Evolutionary conservation across 2,329 filamentous ascomycete species (phyloP).

Genomic region (Biscogniauxia sp.): DNA sequence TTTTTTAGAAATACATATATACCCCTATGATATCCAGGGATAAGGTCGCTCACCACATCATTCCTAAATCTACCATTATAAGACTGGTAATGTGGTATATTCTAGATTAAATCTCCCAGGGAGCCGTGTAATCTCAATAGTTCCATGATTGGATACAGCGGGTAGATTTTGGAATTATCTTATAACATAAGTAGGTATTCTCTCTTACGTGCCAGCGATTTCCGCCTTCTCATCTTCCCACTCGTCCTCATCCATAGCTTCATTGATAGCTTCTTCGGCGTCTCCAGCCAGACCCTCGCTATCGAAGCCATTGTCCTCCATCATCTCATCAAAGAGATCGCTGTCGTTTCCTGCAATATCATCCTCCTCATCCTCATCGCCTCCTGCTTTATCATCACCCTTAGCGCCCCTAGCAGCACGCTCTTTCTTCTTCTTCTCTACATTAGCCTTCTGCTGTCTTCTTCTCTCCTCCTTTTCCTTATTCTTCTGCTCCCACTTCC

Average conservation of each 20-base stretch:
- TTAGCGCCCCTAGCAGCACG: constrained; percentile 43
- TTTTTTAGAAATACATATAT: no score
- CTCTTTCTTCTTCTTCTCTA: constrained; percentile 77
- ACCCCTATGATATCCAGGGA: no score
- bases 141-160: background rate
- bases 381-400: constrained; percentile 34
- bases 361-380: constrained; percentile 37
- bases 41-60: no score
- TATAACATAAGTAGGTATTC: background rate
- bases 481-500: constrained; percentile 74
- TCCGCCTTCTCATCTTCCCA: constrained; percentile 49
- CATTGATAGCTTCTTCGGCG: constrained; percentile 48
- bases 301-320: constrained; percentile 50
- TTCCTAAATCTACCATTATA: no score
- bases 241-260: constrained; percentile 48
- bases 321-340: constrained; percentile 40
- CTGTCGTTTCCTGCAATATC: constrained; percentile 42
- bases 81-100: no score
- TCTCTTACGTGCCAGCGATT: constrained; percentile 22
- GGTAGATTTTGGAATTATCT: background rate
- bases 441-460: constrained; percentile 82
- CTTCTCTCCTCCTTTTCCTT: constrained; percentile 80
- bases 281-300: constrained; percentile 51
- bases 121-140: no score
- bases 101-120: no score